Base-by-base conservation (phyloP, 805 yeast genomes). In the Spathaspora girioi region DNA sequence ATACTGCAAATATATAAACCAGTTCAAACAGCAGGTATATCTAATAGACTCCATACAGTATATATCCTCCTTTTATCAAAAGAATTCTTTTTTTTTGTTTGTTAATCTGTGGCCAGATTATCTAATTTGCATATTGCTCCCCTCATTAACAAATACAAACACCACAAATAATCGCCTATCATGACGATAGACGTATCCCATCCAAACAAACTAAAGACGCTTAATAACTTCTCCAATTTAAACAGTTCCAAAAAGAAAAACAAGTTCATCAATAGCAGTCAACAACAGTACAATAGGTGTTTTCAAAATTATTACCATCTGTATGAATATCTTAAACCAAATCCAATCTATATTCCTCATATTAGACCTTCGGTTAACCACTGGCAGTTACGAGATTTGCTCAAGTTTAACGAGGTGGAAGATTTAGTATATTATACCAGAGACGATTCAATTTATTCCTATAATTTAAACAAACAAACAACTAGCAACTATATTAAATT, bases 371-470 rank as follows among this genome's bases (percentile, higher is more conserved):
- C 66, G 14, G 69, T 66, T 43, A 74, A 75, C 48, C 83, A 89
- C 70, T 90, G 96, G 96, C 97, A 89, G 65, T 73, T 90, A 31
- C 75, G 96, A 38, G 93, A 90, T 61, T 75, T 90, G 60, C 71
- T 90, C 5, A 80, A 83, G 56, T 77, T 79, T 14, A 84, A 50
- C 54, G 59, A 46, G 51, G 64, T 50, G 66, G 75, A 54, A 62
- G 70, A 78, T 54, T 73, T 74, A 43, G 70, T 87, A 8, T 75
- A 79, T 51, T 88, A 84, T 63, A 84, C 91, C 1, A 72, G 71
- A 52, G 81, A 82, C 42, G 82, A 81, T 53, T 62, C 76, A 19
- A 76, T 88, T 31, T 75, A 78, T 54, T 54, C 68, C 18, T 65
- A 81, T 9, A 75, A 79, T 54, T 66, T 79, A 29, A 53, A 58